phyloP scores from a whole-genome alignment of 805 yeast species.

The Candida awuae region DNA sequence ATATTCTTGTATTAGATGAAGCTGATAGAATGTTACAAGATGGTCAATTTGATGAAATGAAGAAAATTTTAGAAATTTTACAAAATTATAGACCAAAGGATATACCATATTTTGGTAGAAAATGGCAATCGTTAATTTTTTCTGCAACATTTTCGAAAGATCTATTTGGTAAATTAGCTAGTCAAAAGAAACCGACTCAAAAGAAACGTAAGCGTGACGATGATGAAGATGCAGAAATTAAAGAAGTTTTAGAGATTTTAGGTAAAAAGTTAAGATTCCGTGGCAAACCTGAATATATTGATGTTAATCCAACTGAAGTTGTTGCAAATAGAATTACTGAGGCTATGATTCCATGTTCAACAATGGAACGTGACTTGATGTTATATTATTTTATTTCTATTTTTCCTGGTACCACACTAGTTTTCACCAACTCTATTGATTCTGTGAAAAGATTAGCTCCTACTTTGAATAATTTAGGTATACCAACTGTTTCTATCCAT shows the following conservation, averaged over 20 bases:
- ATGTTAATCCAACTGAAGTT: slow-evolving; percentile 77
- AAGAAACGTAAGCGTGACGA: slow-evolving; percentile 21
- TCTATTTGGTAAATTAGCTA: slow-evolving; percentile 66
- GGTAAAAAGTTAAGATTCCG: slow-evolving; percentile 64
- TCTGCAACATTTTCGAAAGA: slow-evolving; percentile 89
- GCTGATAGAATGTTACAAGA: slow-evolving; percentile 93
- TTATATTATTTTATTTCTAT: slow-evolving; percentile 77
- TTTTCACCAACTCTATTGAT: slow-evolving; percentile 93
- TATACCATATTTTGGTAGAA: slow-evolving; percentile 13
- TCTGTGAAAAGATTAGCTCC: slow-evolving; percentile 83
- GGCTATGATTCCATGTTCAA: slow-evolving; percentile 84
- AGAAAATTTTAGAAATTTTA: slow-evolving; percentile 64
- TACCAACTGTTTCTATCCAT: slow-evolving; percentile 72
- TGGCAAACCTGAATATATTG: slow-evolving; percentile 61
- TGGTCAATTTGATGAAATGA: slow-evolving; percentile 93
- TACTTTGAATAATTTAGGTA: slow-evolving; percentile 56
- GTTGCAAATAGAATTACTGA: slow-evolving; percentile 73
- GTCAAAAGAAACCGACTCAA: slow-evolving; percentile 27
- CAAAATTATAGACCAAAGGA: slow-evolving; percentile 39
- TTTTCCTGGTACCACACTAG: slow-evolving; percentile 84
- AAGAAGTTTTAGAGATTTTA: slow-evolving; percentile 56
- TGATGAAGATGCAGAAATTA: slow-evolving; percentile 32
- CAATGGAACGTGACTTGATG: slow-evolving; percentile 82
- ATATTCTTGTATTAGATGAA: slow-evolving; percentile 72
- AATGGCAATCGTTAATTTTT: slow-evolving; percentile 81